These are phyloP conservation scores for Pythium apleroticum DNA, from an alignment of 352 stramenopile species.

Conservation along the genomic window DNA sequence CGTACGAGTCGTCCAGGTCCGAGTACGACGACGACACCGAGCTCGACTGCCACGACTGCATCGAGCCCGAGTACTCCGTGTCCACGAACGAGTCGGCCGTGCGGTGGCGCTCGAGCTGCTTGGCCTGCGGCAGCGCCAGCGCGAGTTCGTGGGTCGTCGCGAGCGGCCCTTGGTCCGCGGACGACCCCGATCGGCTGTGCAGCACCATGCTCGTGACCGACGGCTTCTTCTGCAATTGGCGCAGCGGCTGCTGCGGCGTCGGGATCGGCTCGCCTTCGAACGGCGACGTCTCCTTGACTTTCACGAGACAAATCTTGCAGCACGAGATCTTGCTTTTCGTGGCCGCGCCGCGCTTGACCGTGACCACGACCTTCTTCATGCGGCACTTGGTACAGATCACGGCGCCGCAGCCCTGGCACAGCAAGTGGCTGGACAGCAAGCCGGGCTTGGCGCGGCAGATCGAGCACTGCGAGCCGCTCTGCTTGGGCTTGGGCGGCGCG, in stretches of 20 bases:
- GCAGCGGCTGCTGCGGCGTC: conserved; percentile 28
- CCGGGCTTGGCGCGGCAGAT: conserved; percentile 61
- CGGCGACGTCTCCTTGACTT: conserved; percentile 65
- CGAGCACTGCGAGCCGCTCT: conserved; percentile 45
- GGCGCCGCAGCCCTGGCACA: conserved; percentile 63
- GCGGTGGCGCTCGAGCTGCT: conserved; percentile 34
- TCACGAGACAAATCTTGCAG: conserved; percentile 73
- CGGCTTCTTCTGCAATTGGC: conserved; percentile 31
- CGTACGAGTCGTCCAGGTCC: conserved; percentile 46
- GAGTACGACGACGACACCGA: conserved; percentile 55
- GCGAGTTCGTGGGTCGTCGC: conserved; percentile 18
- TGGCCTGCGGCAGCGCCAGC: conserved; percentile 19
- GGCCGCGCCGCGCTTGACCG: conserved; percentile 29
- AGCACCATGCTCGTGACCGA: conserved; percentile 1
- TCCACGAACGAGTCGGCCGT: conserved; percentile 43
- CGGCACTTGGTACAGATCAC: conserved; percentile 78
- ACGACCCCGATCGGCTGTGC: background rate
- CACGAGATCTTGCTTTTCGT: conserved; percentile 62
- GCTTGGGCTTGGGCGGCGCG: conserved; percentile 26
- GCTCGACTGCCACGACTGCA: conserved; percentile 56
- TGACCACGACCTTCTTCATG: conserved; percentile 60
- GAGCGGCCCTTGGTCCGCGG: conserved; percentile 3
- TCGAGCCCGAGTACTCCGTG: conserved; percentile 60
- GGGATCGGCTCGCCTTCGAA: conserved; percentile 54
- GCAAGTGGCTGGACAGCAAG: conserved; percentile 52